phyloP scores from a whole-genome alignment of 306 rosid species.

The Vigna mungo region DNA sequence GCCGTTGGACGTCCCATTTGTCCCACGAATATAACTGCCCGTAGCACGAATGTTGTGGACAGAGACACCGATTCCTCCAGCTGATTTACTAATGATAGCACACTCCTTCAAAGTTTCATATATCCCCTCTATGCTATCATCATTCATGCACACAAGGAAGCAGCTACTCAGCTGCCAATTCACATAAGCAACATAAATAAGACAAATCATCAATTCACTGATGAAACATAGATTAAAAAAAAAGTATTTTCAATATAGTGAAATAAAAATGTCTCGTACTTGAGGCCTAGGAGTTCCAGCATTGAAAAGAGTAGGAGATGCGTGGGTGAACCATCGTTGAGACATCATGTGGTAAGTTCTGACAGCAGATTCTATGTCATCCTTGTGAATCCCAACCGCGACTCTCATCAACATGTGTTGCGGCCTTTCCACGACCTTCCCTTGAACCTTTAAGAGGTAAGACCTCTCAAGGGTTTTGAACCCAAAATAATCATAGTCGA shows the following conservation, averaged over 20 bases:
- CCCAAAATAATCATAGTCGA: conserved; percentile 94
- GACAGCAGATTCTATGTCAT: conserved; percentile 85
- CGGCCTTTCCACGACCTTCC: conserved; percentile 92
- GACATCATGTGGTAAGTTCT: conserved; percentile 92
- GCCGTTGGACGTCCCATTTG: conserved; percentile 96
- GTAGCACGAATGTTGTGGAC: conserved; percentile 75
- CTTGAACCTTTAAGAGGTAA: conserved; percentile 83
- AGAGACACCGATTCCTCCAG: conserved; percentile 98
- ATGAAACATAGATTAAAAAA: not conserved
- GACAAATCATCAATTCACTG: not conserved
- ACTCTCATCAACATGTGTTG: conserved; percentile 99
- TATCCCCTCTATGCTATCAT: conserved; percentile 90
- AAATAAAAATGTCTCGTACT: conserved; percentile 45
- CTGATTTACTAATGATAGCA: conserved; percentile 95
- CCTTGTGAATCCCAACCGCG: conserved; percentile 95
- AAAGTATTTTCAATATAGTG: not conserved
- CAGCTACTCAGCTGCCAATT: conserved; percentile 90
- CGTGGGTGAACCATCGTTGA: conserved; percentile 98
- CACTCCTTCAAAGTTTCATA: conserved; percentile 93
- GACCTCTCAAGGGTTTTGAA: conserved; percentile 99
- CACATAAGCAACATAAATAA: conserved; percentile 10
- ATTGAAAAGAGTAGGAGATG: conserved; percentile 96
- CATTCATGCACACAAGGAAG: conserved; percentile 92
- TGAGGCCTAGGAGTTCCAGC: conserved; percentile 98
- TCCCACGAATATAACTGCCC: conserved; percentile 94